Conservation (phyloP, 768 basidiomycete species). For the Mycena albidolilacea region DNA sequence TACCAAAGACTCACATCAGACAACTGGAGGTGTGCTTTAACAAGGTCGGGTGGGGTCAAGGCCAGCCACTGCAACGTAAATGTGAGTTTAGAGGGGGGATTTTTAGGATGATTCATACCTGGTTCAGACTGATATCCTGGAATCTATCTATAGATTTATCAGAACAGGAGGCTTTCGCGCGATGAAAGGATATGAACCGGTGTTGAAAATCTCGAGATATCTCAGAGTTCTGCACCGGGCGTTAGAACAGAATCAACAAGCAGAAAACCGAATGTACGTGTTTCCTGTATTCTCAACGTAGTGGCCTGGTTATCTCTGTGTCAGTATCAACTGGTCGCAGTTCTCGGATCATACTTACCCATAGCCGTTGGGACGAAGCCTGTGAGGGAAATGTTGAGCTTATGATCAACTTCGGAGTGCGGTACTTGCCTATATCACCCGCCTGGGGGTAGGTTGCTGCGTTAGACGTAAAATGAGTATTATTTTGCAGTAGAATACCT, state of each 20-base stretch:
- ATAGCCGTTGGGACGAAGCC: conserved; percentile 72
- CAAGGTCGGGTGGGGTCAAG: conserved; percentile 61
- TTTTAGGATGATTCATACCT: conserved; percentile 48
- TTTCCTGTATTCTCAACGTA: conserved; percentile 71
- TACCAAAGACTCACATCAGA: conserved; percentile 47
- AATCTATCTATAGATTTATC: conserved; percentile 44
- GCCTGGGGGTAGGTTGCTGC: conserved; percentile 46
- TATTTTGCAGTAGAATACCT: conserved; percentile 48
- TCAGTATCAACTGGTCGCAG: background rate
- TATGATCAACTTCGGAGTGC: background rate
- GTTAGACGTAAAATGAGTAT: background rate
- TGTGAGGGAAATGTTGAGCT: conserved; percentile 32
- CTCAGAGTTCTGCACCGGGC: conserved; percentile 50
- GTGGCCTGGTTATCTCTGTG: conserved; percentile 52
- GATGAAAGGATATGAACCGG: conserved; percentile 45
- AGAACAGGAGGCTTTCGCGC: background rate
- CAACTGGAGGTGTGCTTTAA: conserved; percentile 61
- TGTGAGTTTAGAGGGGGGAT: background rate
- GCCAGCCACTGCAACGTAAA: conserved; percentile 56
- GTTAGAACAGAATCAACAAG: background rate
- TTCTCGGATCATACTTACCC: conserved; percentile 52
- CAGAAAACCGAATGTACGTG: conserved; percentile 39
- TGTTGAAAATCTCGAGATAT: conserved; percentile 65
- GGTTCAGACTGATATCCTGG: conserved; percentile 60
- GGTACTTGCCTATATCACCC: conserved; percentile 68